A percentile compares a stretch with the other conserved stretches of the same genome.
Conservation (phyloP, 768 basidiomycete species). For the Calocera cornea region DNA sequence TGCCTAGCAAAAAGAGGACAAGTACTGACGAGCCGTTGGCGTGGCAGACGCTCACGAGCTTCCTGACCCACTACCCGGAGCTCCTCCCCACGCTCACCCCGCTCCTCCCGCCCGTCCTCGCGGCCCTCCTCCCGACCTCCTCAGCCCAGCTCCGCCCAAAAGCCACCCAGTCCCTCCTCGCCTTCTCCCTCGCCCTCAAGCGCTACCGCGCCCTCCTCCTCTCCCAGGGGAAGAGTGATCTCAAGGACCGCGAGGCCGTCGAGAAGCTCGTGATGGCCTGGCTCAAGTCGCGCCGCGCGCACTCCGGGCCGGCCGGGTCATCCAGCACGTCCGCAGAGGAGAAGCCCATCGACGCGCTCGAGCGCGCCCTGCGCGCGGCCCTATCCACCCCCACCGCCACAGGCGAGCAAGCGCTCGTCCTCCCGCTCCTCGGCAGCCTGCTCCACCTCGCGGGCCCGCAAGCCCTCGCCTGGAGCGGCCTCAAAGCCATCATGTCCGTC, state of each 20-base stretch:
- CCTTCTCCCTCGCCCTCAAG: neutral
- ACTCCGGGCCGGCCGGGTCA: neutral
- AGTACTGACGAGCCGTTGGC: neutral
- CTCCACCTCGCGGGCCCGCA: neutral
- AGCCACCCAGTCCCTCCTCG: neutral
- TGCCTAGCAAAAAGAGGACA: neutral
- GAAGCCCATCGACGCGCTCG: neutral
- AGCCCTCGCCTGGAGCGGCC: neutral
- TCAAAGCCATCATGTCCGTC: neutral
- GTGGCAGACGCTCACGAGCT: neutral
- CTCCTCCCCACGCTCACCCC: neutral
- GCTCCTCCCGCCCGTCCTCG: neutral
- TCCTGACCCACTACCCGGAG: neutral
- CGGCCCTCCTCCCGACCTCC: neutral
- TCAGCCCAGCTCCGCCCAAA: neutral
- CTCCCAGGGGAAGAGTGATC: neutral
- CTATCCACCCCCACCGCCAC: neutral
- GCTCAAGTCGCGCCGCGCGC: neutral
- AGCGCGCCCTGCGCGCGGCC: neutral
- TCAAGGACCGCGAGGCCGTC: neutral
- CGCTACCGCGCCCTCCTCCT: neutral
- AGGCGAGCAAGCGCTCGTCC: neutral
- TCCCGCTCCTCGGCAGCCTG: neutral
- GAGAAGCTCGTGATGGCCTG: neutral
- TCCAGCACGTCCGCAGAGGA: neutral